Base-by-base conservation (phyloP, 2,329 filamentous ascomycete genomes). In the Zymoseptoria brevis region DNA sequence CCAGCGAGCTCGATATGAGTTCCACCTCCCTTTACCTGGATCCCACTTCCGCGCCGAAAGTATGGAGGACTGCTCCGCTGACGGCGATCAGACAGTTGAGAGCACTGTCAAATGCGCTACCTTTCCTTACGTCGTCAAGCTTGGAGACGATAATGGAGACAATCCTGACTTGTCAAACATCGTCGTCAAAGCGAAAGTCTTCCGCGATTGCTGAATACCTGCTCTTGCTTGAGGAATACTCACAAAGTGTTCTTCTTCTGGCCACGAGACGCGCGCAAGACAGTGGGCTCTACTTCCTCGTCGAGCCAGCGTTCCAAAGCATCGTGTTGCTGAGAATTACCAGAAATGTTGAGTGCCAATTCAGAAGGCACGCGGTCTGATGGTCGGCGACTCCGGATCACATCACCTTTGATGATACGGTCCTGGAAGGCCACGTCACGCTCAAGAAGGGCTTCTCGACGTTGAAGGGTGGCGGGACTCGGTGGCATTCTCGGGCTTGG, bases 31-130 rank as follows among this genome's bases (percentile, higher is more conserved):
- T 5, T 29, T 53, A 11, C 58, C 68, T 26, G 60, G 58, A 5
- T 54, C 57, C 7, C 13, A 51, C 66, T 88, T 87, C 67, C 82
- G 87, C 66, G 60, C 75, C 1, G 75, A 76, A 24, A 81, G 74
- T 3, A 88, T 88, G 86, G 85, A 88, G 65, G 84, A 88, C 66
- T 77, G 87, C 52, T 81, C 84, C 41, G 83, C 83, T 16, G 74
- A 71, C 30, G 82, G 84, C 60, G 84, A 86, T 61, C 81, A 83
- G 19, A 74, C 84, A 21, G 70, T 74, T 16, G 75, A 75, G 51
- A 75, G 83, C 55, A 79, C 84, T 56, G 80, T 88, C 41, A 76
- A 75, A 58, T 88, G 84, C 70, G 81, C 86, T 21, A 82, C 82
- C 1, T 88, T 87, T 58, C 86, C 86, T 1, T 82, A 82, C 6